These are phyloP conservation scores for Mariannaea elegans DNA, from an alignment of 2,329 filamentous ascomycete genomes.

Conservation along the genomic window DNA sequence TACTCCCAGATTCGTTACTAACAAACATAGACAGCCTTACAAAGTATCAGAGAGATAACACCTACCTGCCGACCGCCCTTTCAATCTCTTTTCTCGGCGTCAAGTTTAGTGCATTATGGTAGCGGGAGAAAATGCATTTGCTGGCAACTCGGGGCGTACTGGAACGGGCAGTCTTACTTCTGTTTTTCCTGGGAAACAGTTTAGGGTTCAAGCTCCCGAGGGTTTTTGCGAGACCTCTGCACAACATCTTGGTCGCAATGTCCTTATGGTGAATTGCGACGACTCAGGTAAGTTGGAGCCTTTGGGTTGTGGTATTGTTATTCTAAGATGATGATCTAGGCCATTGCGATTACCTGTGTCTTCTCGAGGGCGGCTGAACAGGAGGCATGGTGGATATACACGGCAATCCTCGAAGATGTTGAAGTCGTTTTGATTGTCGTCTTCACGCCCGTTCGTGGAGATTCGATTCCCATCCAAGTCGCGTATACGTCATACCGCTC, in stretches of 20 bases:
- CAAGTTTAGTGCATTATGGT: slow-evolving; percentile 2
- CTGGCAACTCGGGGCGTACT: background rate
- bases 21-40: background rate
- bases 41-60: background rate
- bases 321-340: background rate
- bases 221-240: background rate
- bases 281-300: background rate
- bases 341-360: background rate
- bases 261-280: background rate
- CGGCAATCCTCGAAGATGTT: background rate
- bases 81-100: background rate
- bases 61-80: background rate
- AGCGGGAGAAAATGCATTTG: background rate
- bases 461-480: background rate
- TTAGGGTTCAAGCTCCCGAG: background rate
- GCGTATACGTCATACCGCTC: background rate
- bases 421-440: background rate
- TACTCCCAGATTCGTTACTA: background rate
- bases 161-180: background rate
- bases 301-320: background rate
- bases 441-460: background rate
- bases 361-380: background rate
- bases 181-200: background rate
- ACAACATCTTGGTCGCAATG: background rate
- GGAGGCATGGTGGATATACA: background rate